Base-by-base conservation (phyloP, 2,329 filamentous ascomycete species). In the Phialocephala sp. region DNA sequence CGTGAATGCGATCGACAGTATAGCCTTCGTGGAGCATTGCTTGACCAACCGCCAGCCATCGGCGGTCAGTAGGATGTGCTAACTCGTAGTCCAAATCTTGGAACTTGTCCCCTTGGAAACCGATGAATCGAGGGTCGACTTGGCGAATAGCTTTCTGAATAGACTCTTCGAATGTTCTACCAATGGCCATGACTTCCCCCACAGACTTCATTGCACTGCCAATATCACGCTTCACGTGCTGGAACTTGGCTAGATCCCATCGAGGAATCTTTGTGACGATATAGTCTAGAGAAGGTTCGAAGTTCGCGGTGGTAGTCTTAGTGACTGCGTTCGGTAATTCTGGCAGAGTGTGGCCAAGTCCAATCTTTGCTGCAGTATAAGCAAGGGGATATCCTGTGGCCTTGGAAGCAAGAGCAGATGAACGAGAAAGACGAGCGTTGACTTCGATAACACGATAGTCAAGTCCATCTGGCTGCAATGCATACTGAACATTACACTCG, bases 361-460 rank as follows among this genome's bases (percentile, higher is more conserved):
- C 95, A 74, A 99, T 98, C 86, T 99, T 99, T 65, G 95, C 95
- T 69, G 95, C 95, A 55, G 94, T 98, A 79, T 98, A 99, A 22
- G 95, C 95, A 67, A 98, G 86, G 66, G 95, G 95, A 80, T 98
- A 99, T 69, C 95, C 95, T 64, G 95, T 99, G 69, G 95, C 95
- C 84, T 99, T 99, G 69, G 95, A 98, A 68, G 95, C 95, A 71
- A 99, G 86, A 70, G 95, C 95, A 65, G 95, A 99, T 55, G 95
- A 99, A 75, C 95, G 92, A 76, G 95, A 98, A 60, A 99, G 89
- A 89, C 95, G 94, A 72, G 95, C 95, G 79, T 99, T 99, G 80
- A 99, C 94, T 81, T 99, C 95, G 75, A 99, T 99, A 69, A 99
- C 94, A 78, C 95, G 89, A 85, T 98, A 99, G 83, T 99, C 95